Evolutionary conservation across 129 eudicot species (phyloP), one percentile per base, ranked within the genome.

Genomic region (Helichrysum umbraculigerum): DNA sequence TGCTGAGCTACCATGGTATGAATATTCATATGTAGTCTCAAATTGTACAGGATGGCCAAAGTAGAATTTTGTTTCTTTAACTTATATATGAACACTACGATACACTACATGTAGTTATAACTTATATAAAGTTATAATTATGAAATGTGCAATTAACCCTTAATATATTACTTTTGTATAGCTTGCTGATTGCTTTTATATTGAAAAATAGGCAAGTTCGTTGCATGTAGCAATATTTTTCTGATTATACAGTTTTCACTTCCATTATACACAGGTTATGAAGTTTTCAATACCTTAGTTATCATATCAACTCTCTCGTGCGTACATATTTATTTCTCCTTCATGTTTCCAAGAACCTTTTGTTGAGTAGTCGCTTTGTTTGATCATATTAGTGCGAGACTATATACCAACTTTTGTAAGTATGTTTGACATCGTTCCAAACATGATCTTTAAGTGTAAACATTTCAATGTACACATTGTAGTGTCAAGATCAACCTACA

Each of bases 41-140:
- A 72, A 62, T 78, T 82, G 86, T 82, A 82, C 78, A 82, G 82
- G 73, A 82, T 77, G 68, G 75, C 50, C n/a, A 66, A 66, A 58
- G 79, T 82, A 72, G 85, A 76, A 66, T 30, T 16, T 44, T 75
- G 52, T 59, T 54, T 34, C 63, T 12, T 51, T n/a, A 51, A 73
- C 58, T 54, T 58, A 52, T 63, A 63, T 32, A 62, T 64, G 51
- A 65, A 65, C 73, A 34, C 34, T 17, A 29, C 34, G 57, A 34
- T 73, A 37, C 52, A 41, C 71, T 76, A 65, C 54, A 29, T 76
- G 79, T 54, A 76, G 64, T 65, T 51, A 47, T 73, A 72, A 72
- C 51, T 20, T 3, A 42, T 34, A 66, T 68, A 68, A 68, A 69
- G 58, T 60, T 75, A 64, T 76, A 66, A 32, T 65, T 25, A 76